Percentiles rank a stretch among this genome's conserved stretches.
Evolutionary conservation across 805 yeast species (phyloP).

Genomic region (Saturnispora kantuleensis): DNA sequence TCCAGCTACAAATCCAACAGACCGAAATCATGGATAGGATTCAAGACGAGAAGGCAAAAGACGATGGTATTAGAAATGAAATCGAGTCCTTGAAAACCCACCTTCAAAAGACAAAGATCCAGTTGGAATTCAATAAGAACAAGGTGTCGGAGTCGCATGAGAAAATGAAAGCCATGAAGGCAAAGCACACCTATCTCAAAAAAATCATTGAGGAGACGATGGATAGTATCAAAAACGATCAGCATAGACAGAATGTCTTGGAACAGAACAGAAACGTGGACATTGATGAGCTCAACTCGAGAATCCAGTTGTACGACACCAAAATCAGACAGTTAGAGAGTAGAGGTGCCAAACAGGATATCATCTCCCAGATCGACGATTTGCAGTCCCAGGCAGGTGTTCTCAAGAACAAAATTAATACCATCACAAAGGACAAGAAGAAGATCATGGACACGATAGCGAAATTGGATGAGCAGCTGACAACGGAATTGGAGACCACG

Average conservation of each 20-base stretch:
- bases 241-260: conserved; percentile 44
- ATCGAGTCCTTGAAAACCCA: conserved; percentile 44
- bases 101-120: conserved; percentile 39
- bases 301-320: conserved; percentile 45
- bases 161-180: conserved; percentile 21
- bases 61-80: conserved; percentile 69
- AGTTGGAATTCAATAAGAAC: conserved; percentile 40
- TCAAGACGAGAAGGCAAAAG: conserved; percentile 46
- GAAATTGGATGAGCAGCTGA: conserved; percentile 75
- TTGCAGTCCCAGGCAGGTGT: conserved; percentile 81
- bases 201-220: conserved; percentile 3
- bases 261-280: conserved; percentile 55
- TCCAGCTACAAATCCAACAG: conserved; percentile 20
- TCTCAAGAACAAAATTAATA: conserved; percentile 67
- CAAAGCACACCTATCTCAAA: conserved; percentile 27
- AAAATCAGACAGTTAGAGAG: conserved; percentile 62
- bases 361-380: conserved; percentile 84
- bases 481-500: conserved; percentile 71
- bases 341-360: conserved; percentile 67
- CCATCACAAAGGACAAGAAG: conserved; percentile 79
- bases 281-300: conserved; percentile 49
- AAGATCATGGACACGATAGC: conserved; percentile 83
- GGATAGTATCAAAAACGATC: conserved; percentile 56
- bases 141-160: conserved; percentile 28
- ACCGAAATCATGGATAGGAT: conserved; percentile 27